Base-by-base conservation (phyloP, 108 stramenopile species). In the Parietichytrium sp. region DNA sequence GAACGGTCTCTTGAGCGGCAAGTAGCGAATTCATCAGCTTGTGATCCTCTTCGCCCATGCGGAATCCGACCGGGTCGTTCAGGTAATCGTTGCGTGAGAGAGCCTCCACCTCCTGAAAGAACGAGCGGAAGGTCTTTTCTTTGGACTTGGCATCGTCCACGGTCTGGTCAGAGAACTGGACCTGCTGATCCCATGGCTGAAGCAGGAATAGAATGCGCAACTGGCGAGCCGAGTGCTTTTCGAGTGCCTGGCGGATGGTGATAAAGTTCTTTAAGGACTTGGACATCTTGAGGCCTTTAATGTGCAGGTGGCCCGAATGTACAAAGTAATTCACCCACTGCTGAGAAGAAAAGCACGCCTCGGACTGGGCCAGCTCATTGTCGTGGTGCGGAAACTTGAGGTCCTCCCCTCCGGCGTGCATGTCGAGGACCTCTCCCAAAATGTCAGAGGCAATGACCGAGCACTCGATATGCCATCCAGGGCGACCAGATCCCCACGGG, bases 391-490 rank as follows among this genome's bases (percentile, higher is more conserved):
- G 98, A 84, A 99, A 99, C 86, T 95, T 93, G n/a, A 99, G 88
- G 85, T 99, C 98, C 42, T 94, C 88, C 12, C 98, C 98, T 10
- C 98, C 98, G 36, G 92, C 87, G 82, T 98, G 97, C 52, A 98
- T 91, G 82, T 98, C 97, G 81, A 98, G 87, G 47, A 86, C 83
- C 31, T n/a, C 38, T 8, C 33, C 48, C 33, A 86, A 53, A 15
- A 77, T 48, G 4, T 33, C 52, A 36, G 82, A 49, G 47, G 85
- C 77, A 95, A 98, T 98, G 52, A 95, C 97, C 54, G 91, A 93
- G 85, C 97, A 99, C 88, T 98, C 97, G 51, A 99, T 97, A 83
- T 99, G 98, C 98, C 97, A 99, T 3, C 98, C 98, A 4, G 98
- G 97, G 51, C 97, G 87, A 4, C 98, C 98, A 3, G 82, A 55